Evolutionary conservation across 2,329 filamentous ascomycete genomes (phyloP).

Genomic region (Beauveria asiatica): DNA sequence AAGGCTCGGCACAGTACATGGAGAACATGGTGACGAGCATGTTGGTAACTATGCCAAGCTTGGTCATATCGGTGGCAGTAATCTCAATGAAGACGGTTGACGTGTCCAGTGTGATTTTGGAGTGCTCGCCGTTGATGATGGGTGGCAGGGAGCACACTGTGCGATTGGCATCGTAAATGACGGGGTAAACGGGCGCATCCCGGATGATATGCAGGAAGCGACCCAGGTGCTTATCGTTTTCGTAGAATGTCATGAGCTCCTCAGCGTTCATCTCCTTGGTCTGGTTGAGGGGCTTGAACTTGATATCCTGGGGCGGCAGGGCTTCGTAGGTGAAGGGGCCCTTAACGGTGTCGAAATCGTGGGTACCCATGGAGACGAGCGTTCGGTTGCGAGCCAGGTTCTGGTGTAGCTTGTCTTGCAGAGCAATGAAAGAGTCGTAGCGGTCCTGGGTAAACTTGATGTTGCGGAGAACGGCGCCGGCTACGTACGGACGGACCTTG

Average conservation of each 20-base stretch:
- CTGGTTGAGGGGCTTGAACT: slow-evolving; percentile 87
- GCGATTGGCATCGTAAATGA: slow-evolving; percentile 84
- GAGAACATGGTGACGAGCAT: slow-evolving; percentile 98
- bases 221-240: slow-evolving; percentile 85
- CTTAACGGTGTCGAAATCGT: slow-evolving; percentile 87
- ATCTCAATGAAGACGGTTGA: slow-evolving; percentile 96
- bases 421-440: slow-evolving; percentile 94
- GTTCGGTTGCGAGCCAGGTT: slow-evolving; percentile 91
- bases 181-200: slow-evolving; percentile 88
- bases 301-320: slow-evolving; percentile 80
- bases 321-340: slow-evolving; percentile 97
- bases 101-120: slow-evolving; percentile 87
- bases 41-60: slow-evolving; percentile 90
- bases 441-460: slow-evolving; percentile 84
- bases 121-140: slow-evolving; percentile 96
- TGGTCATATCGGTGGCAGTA: slow-evolving; percentile 91
- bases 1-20: slow-evolving; percentile 76
- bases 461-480: slow-evolving; percentile 80
- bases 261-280: slow-evolving; percentile 77
- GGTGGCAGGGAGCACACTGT: slow-evolving; percentile 89
- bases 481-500: slow-evolving; percentile 77
- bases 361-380: slow-evolving; percentile 92
- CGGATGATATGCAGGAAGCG: slow-evolving; percentile 90
- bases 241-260: slow-evolving; percentile 91
- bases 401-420: slow-evolving; percentile 97